Percentiles rank a stretch among this genome's conserved stretches.
phyloP scores from a whole-genome alignment of 352 stramenopile genomes.

The Elongisporangium prolatum region DNA sequence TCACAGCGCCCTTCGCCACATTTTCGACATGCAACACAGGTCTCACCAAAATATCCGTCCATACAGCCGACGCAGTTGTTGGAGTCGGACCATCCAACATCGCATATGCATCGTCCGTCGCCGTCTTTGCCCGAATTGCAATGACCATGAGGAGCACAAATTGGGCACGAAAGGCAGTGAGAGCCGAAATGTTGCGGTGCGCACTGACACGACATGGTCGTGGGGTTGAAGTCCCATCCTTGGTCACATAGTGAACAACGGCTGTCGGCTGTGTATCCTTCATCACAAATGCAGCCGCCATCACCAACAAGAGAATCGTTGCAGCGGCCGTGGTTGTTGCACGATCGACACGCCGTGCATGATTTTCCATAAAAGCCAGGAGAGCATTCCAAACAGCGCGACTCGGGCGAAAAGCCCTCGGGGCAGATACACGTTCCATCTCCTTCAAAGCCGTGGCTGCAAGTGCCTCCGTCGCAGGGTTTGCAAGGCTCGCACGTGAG shows the following conservation, averaged over 20 bases:
- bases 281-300: conserved; percentile 76
- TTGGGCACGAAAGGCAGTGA: conserved; percentile 79
- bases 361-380: conserved; percentile 68
- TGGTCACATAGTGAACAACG: conserved; percentile 77
- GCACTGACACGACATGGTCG: conserved; percentile 84
- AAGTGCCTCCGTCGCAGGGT: conserved; percentile 73
- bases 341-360: conserved; percentile 75
- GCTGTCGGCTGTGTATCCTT: conserved; percentile 73
- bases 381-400: conserved; percentile 71
- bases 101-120: conserved; percentile 81
- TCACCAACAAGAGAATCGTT: conserved; percentile 67
- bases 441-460: conserved; percentile 73
- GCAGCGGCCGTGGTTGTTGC: conserved; percentile 79
- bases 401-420: conserved; percentile 69
- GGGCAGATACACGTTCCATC: conserved; percentile 79
- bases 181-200: conserved; percentile 73
- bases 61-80: conserved; percentile 89
- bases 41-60: conserved; percentile 72
- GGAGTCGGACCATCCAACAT: conserved; percentile 81
- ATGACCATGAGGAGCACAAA: conserved; percentile 78
- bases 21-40: conserved; percentile 64
- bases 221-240: conserved; percentile 86
- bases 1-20: conserved; percentile 80
- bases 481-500: conserved; percentile 65
- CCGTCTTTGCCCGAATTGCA: conserved; percentile 81